phyloP scores from a whole-genome alignment of 2,329 filamentous ascomycete species.

The Coleophoma cylindrospora region DNA sequence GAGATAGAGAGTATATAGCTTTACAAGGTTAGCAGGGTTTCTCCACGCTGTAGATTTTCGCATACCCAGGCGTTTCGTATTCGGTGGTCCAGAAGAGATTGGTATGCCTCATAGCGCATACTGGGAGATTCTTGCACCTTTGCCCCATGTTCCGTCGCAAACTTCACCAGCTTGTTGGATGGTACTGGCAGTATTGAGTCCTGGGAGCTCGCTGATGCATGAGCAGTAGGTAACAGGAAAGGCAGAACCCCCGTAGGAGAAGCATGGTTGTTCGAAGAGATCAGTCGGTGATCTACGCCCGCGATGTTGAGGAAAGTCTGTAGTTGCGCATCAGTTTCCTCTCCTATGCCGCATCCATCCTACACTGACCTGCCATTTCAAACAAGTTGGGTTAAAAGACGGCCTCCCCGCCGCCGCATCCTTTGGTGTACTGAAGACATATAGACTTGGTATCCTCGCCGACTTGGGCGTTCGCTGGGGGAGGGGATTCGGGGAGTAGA shows the following conservation, averaged over 20 bases:
- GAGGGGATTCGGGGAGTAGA: constrained; percentile 70
- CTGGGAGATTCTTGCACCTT: constrained; percentile 41
- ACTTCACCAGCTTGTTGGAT: constrained; percentile 64
- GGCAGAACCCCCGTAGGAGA: constrained; percentile 85
- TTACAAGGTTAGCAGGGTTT: constrained; percentile 2
- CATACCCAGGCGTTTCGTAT: constrained; percentile 83
- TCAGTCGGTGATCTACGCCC: constrained; percentile 59
- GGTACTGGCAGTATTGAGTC: constrained; percentile 42
- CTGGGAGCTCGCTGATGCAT: constrained; percentile 22
- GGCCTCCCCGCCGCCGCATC: constrained; percentile 58
- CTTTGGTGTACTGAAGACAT: constrained; percentile 68
- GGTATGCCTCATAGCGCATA: constrained; percentile 62
- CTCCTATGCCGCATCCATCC: not conserved
- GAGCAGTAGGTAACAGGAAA: constrained; percentile 63
- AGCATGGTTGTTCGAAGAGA: constrained; percentile 84
- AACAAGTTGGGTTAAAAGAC: constrained; percentile 86
- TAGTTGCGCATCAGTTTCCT: constrained; percentile 4
- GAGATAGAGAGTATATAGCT: constrained; percentile 81
- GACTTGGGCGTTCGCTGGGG: constrained; percentile 54
- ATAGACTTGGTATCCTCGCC: constrained; percentile 52
- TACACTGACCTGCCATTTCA: constrained; percentile 85
- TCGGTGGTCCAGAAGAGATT: constrained; percentile 68
- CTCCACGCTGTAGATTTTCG: constrained; percentile 5
- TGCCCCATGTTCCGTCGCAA: constrained; percentile 49
- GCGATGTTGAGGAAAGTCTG: constrained; percentile 81